Evolutionary conservation across 768 basidiomycete genomes (phyloP).

Genomic region (Calvatia gigantea): DNA sequence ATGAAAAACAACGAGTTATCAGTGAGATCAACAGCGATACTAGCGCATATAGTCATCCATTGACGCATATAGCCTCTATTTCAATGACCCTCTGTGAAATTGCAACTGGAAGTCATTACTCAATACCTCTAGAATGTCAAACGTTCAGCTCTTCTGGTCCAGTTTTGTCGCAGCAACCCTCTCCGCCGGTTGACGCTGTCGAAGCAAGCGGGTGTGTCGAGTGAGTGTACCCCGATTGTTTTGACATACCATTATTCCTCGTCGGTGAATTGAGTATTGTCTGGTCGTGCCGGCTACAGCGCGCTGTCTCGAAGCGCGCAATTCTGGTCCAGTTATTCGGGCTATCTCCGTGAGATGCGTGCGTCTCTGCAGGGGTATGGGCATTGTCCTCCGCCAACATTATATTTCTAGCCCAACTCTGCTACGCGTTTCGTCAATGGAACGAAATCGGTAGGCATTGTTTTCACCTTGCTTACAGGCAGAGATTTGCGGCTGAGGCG

Average conservation of each 20-base stretch:
- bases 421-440: conserved; percentile 71
- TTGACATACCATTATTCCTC: neutral
- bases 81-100: conserved; percentile 78
- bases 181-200: conserved; percentile 31
- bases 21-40: conserved; percentile 29
- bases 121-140: conserved; percentile 64
- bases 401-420: conserved; percentile 57
- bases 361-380: conserved; percentile 27
- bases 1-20: conserved; percentile 57
- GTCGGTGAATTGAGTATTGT: neutral
- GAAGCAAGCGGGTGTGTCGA: conserved; percentile 34
- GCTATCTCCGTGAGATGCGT: conserved; percentile 78
- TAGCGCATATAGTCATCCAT: neutral
- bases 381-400: conserved; percentile 9
- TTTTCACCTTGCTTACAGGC: conserved; percentile 11
- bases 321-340: conserved; percentile 84
- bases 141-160: conserved; percentile 25
- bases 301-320: conserved; percentile 76
- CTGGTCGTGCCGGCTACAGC: conserved; percentile 32
- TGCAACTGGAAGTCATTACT: conserved; percentile 67
- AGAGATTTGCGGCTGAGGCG: conserved; percentile 14
- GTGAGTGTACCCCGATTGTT: conserved; percentile 16
- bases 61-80: conserved; percentile 54
- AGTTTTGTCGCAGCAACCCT: conserved; percentile 14
- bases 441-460: conserved; percentile 60